Evolutionary conservation across 148 eudicot species (phyloP).

Genomic region (Rhododendron henanense): DNA sequence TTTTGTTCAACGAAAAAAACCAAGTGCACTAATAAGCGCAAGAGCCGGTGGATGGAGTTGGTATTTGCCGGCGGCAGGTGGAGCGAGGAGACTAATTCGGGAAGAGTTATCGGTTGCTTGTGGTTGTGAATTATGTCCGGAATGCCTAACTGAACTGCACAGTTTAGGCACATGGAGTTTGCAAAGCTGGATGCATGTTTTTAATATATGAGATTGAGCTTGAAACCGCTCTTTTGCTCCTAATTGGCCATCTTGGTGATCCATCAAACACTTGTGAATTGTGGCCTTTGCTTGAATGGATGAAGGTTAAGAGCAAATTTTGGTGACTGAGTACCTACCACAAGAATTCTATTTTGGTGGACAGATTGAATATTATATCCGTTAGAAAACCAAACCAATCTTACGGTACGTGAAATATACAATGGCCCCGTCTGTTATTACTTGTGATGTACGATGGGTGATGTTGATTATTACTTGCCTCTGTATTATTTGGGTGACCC

Average conservation of each 20-base stretch:
- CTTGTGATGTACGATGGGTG: too few relatives aligned
- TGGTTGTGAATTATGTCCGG: slow-evolving; percentile 11
- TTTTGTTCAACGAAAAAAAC: background rate
- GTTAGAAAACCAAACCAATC: background rate
- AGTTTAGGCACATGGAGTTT: background rate
- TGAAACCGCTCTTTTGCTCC: background rate
- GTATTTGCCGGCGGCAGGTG: background rate
- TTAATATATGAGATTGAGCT: slow-evolving; percentile 11
- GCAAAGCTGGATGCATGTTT: background rate
- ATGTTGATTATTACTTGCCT: too few relatives aligned
- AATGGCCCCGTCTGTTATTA: too few relatives aligned
- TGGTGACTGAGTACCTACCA: too few relatives aligned
- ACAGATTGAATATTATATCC: background rate
- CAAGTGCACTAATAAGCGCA: background rate
- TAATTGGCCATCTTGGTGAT: background rate
- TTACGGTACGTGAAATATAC: background rate
- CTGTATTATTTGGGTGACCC: too few relatives aligned
- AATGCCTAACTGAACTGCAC: slow-evolving; percentile 3
- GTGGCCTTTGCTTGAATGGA: too few relatives aligned
- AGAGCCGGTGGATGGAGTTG: background rate
- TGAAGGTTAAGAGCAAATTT: too few relatives aligned
- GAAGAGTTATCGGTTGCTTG: slow-evolving; percentile 2
- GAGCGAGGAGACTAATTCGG: background rate
- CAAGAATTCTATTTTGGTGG: too few relatives aligned
- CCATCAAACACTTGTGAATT: background rate